Conservation (phyloP, 495 filamentous ascomycete species). For the Pyrenula aspistea region DNA sequence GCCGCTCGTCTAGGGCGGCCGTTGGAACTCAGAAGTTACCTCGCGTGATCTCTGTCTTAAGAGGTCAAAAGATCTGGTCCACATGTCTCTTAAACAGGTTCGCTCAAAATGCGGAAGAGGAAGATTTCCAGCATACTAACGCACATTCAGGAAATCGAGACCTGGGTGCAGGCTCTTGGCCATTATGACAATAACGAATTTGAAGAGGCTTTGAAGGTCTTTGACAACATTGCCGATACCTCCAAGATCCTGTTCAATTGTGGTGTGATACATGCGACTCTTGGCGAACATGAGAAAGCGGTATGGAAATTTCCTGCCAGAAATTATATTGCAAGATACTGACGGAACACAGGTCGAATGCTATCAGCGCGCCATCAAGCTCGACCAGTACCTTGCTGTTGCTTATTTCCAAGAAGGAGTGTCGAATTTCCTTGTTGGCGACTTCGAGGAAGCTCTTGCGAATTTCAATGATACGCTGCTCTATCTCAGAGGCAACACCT, state of each 20-base stretch:
- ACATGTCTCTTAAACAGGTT: constrained; percentile 33
- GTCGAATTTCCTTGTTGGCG: constrained; percentile 92
- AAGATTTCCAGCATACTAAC: constrained; percentile 2
- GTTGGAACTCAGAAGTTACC: not conserved
- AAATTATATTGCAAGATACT: constrained; percentile 4
- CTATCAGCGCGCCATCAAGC: constrained; percentile 78
- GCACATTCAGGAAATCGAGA: constrained; percentile 81
- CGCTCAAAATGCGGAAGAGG: constrained; percentile 1
- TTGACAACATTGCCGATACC: constrained; percentile 82
- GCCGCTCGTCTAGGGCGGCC: not conserved
- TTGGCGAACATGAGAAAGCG: constrained; percentile 93
- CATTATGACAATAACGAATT: constrained; percentile 96
- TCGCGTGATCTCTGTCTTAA: not conserved
- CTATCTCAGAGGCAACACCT: constrained; percentile 89
- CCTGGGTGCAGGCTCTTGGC: constrained; percentile 84
- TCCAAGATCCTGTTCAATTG: constrained; percentile 99
- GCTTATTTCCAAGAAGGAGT: constrained; percentile 99
- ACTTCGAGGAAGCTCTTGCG: constrained; percentile 93
- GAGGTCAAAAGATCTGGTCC: not conserved
- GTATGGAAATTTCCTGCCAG: constrained; percentile 41
- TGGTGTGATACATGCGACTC: constrained; percentile 92
- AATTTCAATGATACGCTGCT: constrained; percentile 98
- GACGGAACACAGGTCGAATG: constrained; percentile 60
- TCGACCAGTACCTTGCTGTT: constrained; percentile 92
- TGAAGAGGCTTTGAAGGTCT: constrained; percentile 69